Percentiles rank a stretch among this genome's conserved stretches.
Evolutionary conservation across 164 flowering plant species (phyloP).

Genomic region (Piper longum): DNA sequence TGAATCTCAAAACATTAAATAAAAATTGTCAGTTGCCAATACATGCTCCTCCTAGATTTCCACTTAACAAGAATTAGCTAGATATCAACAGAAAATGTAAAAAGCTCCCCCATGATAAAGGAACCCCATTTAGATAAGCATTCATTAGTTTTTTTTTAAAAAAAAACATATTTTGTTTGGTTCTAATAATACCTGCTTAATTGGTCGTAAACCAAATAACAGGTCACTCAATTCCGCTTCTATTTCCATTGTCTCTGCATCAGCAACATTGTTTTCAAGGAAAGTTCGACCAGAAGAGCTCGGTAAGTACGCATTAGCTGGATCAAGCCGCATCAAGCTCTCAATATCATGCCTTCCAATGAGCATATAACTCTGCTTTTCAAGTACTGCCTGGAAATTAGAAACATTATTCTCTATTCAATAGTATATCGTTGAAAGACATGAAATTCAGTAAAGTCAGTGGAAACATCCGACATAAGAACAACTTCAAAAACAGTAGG

Average conservation of each 20-base stretch:
- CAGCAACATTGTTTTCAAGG: constrained; percentile 23
- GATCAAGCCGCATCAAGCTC: constrained; percentile 75
- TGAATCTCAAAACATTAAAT: too few species aligned
- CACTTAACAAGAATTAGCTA: neutral
- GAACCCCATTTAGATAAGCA: too few species aligned
- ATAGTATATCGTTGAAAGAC: too few species aligned
- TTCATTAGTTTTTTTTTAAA: neutral
- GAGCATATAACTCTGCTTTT: constrained; percentile 97
- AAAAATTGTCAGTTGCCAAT: neutral
- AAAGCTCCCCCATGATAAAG: too few species aligned
- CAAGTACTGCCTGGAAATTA: constrained; percentile 87
- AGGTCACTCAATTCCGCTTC: constrained; percentile 66
- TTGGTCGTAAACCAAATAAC: constrained; percentile 62
- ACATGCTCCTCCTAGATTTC: neutral
- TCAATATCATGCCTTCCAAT: constrained; percentile 96
- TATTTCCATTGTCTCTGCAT: constrained; percentile 47
- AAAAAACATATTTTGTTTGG: too few species aligned
- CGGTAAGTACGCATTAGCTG: constrained; percentile 68
- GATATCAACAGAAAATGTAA: neutral
- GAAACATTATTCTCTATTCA: neutral
- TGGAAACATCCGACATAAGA: neutral
- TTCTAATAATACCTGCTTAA: constrained; percentile 59
- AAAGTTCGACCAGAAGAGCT: constrained; percentile 33
- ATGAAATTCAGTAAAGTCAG: neutral
- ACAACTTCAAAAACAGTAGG: neutral